A percentile compares a stretch with the other conserved stretches of the same genome.
These are phyloP conservation scores for Colletotrichum eleusines DNA, from an alignment of 2,329 filamentous ascomycete species.

Conservation along the genomic window DNA sequence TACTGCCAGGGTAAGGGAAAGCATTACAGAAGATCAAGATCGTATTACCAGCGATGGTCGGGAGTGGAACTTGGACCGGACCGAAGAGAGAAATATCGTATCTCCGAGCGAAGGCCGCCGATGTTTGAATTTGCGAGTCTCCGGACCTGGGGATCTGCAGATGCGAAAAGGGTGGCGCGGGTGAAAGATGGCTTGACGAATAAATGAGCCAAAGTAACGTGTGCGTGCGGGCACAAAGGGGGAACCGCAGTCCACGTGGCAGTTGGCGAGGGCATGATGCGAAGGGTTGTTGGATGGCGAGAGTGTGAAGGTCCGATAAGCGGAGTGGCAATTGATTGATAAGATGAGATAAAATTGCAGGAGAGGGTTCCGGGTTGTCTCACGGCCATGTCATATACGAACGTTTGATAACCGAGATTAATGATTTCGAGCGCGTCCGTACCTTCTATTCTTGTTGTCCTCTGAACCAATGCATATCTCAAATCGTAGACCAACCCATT, in stretches of 20 bases:
- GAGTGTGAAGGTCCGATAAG: not conserved
- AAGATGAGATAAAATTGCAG: constrained; percentile 15
- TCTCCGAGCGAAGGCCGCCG: constrained; percentile 31
- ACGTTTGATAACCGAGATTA: not conserved
- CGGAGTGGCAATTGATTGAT: constrained; percentile 10
- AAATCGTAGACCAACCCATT: not conserved
- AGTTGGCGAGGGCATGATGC: not conserved
- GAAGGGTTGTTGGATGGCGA: no score
- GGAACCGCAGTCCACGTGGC: not conserved
- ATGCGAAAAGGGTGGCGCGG: not conserved
- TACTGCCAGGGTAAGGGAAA: not conserved
- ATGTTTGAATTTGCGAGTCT: constrained; percentile 1
- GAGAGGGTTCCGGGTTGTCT: not conserved
- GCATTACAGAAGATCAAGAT: not conserved
- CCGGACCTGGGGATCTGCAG: constrained; percentile 1
- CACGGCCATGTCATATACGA: not conserved
- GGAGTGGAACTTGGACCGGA: not conserved
- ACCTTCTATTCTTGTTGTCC: not conserved
- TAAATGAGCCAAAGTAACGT: constrained; percentile 1
- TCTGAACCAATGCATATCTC: not conserved
- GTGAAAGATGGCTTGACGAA: not conserved
- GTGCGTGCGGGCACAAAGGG: not conserved
- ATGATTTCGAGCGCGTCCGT: not conserved
- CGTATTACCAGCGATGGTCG: not conserved
- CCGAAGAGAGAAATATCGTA: constrained; percentile 27